phyloP scores from a whole-genome alignment of 2,329 filamentous ascomycete species.

The Trichoderma guizhouense region DNA sequence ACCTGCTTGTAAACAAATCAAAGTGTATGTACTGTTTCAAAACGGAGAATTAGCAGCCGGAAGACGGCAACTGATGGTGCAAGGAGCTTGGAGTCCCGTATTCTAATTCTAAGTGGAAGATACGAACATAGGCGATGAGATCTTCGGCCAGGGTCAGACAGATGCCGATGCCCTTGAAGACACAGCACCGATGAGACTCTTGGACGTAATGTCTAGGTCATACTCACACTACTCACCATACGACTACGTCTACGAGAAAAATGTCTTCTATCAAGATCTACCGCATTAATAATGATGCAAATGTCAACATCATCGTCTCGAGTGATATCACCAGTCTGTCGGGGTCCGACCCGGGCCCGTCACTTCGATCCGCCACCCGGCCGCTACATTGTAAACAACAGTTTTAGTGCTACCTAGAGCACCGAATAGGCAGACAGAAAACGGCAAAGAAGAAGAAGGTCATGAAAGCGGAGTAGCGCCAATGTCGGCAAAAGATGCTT shows the following conservation, averaged over 20 bases:
- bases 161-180: background rate
- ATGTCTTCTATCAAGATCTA: background rate
- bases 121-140: background rate
- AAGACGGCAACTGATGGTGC: background rate
- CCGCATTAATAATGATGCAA: background rate
- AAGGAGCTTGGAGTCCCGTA: background rate
- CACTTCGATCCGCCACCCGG: background rate
- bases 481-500: background rate
- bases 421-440: background rate
- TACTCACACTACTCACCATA: background rate
- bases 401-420: background rate
- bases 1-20: background rate
- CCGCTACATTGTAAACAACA: background rate
- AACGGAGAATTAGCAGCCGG: background rate
- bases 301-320: background rate
- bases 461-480: background rate
- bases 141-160: background rate
- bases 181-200: background rate
- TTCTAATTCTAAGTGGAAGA: background rate
- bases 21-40: background rate
- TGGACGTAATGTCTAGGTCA: background rate
- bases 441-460: background rate
- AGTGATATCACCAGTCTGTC: background rate
- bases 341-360: slow-evolving; percentile 10
- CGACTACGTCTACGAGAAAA: background rate